These are phyloP conservation scores for Crithidia bombi DNA, from an alignment of 208 protist genomes.

Conservation along the genomic window DNA sequence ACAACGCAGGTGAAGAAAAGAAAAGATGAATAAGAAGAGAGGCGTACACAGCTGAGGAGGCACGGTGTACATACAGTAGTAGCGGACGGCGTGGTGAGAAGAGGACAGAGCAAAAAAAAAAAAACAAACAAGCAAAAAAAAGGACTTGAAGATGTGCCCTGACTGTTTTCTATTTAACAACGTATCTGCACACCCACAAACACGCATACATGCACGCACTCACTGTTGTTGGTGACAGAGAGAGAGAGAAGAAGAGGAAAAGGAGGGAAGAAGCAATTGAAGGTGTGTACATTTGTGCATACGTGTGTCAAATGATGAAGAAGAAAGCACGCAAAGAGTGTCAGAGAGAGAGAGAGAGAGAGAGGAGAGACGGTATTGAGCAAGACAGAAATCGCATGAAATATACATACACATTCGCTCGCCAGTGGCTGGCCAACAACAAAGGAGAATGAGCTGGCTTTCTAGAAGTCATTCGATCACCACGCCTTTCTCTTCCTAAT, in stretches of 20 bases:
- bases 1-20: constrained; percentile 15
- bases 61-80: too few species aligned
- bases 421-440: background rate
- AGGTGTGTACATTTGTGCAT: too few species aligned
- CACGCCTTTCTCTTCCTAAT: too few species aligned
- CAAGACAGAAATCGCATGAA: background rate
- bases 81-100: background rate
- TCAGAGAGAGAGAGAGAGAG: background rate
- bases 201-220: background rate
- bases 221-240: too few species aligned
- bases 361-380: background rate
- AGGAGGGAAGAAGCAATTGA: background rate
- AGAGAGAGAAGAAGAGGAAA: background rate
- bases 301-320: background rate
- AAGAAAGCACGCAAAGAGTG: constrained; percentile 3
- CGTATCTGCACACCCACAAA: background rate
- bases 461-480: too few species aligned
- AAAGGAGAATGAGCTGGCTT: too few species aligned
- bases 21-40: background rate
- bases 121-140: constrained; percentile 3
- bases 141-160: background rate
- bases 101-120: background rate
- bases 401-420: background rate
- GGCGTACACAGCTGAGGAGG: background rate
- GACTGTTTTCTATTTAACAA: too few species aligned